Conservation (phyloP, 179 eudicot species). For the Patellifolia procumbens region DNA sequence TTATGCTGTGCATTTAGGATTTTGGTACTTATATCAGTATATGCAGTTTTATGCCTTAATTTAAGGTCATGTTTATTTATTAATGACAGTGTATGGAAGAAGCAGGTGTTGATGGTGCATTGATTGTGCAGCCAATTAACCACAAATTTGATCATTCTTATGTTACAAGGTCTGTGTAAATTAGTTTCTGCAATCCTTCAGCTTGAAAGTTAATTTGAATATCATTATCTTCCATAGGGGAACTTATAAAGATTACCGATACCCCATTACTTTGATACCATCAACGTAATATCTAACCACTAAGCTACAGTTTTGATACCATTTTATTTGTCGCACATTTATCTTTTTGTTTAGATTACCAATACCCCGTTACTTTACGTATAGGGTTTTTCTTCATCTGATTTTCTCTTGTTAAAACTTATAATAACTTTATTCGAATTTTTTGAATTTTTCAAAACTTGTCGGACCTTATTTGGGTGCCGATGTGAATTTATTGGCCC, state of each 20-base stretch:
- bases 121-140: conserved; percentile 89
- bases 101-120: conserved; percentile 86
- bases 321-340: too few relatives aligned
- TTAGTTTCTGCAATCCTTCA: background rate
- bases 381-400: too few relatives aligned
- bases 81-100: conserved; percentile 66
- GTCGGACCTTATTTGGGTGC: too few relatives aligned
- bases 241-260: too few relatives aligned
- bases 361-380: too few relatives aligned
- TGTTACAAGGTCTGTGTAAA: conserved; percentile 67
- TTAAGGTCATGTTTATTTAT: background rate
- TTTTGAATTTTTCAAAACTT: too few relatives aligned
- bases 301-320: too few relatives aligned
- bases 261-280: too few relatives aligned
- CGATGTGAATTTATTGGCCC: too few relatives aligned
- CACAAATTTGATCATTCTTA: conserved; percentile 89
- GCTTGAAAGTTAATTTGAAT: background rate
- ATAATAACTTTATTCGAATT: too few relatives aligned
- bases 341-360: too few relatives aligned
- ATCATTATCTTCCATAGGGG: background rate
- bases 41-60: background rate
- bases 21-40: background rate
- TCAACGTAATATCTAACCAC: background rate
- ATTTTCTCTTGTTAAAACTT: too few relatives aligned
- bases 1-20: background rate